A percentile compares a stretch with the other conserved stretches of the same genome.
Evolutionary conservation across 2,329 filamentous ascomycete genomes (phyloP).

Genomic region (Botrytis deweyae): DNA sequence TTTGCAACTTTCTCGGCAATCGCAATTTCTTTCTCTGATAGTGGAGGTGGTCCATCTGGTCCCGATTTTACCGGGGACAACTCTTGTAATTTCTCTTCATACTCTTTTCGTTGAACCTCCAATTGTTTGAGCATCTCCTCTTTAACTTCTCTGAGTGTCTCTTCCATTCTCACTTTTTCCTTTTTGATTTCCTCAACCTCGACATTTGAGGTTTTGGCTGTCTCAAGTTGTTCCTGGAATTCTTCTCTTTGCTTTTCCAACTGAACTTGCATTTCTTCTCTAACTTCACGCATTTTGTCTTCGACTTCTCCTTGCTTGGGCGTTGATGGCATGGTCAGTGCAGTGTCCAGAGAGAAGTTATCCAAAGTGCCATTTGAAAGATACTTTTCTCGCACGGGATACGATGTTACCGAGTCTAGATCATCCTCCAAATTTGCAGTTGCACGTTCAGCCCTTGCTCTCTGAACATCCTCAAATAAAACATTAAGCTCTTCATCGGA

Average conservation of each 20-base stretch:
- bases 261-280: constrained; percentile 80
- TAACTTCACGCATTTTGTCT: constrained; percentile 69
- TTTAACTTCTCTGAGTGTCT: constrained; percentile 73
- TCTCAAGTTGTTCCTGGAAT: constrained; percentile 74
- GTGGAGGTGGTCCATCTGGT: constrained; percentile 41
- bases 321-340: constrained; percentile 90
- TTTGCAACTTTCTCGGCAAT: constrained; percentile 65
- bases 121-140: constrained; percentile 87
- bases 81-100: constrained; percentile 79
- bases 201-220: constrained; percentile 69
- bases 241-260: constrained; percentile 83
- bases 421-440: constrained; percentile 83
- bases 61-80: constrained; percentile 61
- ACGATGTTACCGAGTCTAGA: constrained; percentile 83
- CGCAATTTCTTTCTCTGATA: constrained; percentile 71
- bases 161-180: constrained; percentile 84
- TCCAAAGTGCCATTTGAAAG: constrained; percentile 92
- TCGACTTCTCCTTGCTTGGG: constrained; percentile 77
- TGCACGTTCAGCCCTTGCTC: constrained; percentile 75
- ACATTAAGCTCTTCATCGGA: constrained; percentile 93
- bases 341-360: constrained; percentile 93
- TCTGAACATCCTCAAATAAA: constrained; percentile 90
- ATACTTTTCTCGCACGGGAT: constrained; percentile 88
- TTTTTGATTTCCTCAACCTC: constrained; percentile 81
- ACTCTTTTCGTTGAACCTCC: constrained; percentile 77